Evolutionary conservation across 2,329 filamentous ascomycete species (phyloP).

Genomic region (Aspergillus arachidicola): DNA sequence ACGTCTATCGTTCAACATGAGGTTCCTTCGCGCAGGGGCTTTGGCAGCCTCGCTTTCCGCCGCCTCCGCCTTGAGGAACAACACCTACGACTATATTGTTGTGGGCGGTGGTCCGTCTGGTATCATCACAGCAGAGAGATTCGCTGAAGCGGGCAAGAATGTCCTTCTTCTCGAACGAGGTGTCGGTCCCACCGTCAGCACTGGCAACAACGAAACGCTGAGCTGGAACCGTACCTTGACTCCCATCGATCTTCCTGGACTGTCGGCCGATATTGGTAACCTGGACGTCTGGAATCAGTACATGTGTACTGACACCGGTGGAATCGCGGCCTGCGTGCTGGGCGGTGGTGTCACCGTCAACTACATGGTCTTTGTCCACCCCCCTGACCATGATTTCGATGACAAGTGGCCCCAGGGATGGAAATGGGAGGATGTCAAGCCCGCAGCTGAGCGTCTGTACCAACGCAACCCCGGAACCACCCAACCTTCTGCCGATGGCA

Average conservation of each 20-base stretch:
- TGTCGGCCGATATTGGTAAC: conserved; percentile 27
- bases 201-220: conserved; percentile 27
- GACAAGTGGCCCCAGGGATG: conserved; percentile 71
- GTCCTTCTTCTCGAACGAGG: conserved; percentile 27
- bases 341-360: conserved; percentile 33
- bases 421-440: conserved; percentile 64
- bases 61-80: conserved; percentile 9
- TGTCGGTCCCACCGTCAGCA: conserved; percentile 26
- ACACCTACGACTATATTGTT: conserved; percentile 27
- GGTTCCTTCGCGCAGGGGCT: neutral
- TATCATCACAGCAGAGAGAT: conserved; percentile 27
- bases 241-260: conserved; percentile 29
- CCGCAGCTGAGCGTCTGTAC: conserved; percentile 65
- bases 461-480: conserved; percentile 70
- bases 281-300: conserved; percentile 25
- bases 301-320: conserved; percentile 25
- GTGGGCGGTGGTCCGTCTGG: conserved; percentile 27
- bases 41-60: neutral
- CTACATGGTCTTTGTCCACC: conserved; percentile 33
- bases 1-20: neutral
- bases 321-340: conserved; percentile 29
- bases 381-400: conserved; percentile 69
- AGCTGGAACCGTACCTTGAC: conserved; percentile 27
- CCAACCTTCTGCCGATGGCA: conserved; percentile 65
- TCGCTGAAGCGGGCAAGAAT: conserved; percentile 26